Evolutionary conservation across 2,329 filamentous ascomycete species (phyloP), one percentile per base, ranked within the genome.

Genomic region (Lasiodiplodia gonubiensis): DNA sequence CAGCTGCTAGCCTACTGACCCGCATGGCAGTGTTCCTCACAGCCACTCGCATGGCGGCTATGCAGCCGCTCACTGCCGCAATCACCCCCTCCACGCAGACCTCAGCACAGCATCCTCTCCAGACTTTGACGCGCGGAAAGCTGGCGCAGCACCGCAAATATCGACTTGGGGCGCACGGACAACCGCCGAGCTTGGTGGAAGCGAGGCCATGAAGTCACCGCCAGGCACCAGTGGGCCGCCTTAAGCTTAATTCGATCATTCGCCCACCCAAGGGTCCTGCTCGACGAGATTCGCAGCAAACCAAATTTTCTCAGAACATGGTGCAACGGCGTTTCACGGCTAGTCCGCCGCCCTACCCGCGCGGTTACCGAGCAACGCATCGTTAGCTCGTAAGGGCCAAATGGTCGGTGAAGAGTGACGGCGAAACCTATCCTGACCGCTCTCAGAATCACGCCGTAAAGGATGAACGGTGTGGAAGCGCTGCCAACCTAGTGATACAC

Each of bases 161-260:
- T 46, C 42, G 18, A 46, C 21, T n/a, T 46, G n/a, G n/a, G 27
- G 42, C 42, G 42, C 42, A 46, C 42, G 42, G 42, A 18, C n/a
- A 10, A 4, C 25, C 14, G 14, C 2, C 52, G 27, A 18, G 42
- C 6, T 33, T 33, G 25, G 6, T 42, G 59, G 39, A 33, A 25
- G 59, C 48, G 18, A 33, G 60, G 21, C 39, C 39, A 63, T 63
- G 59, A 63, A 37, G 54, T 66, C 53, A 57, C 53, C 53, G 39
- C 42, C 59, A 60, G 57, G 57, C 57, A 60, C 57, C 6, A 18
- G 57, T 55, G 64, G 64, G 53, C 42, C 46, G 53, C 64, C 53
- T 66, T 66, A 66, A 66, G 64, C 64, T 66, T 66, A 66, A 51
- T 59, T 37, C 25, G 30, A 11, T 33, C 14, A 27, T 21, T 49